Evolutionary conservation across 2,329 filamentous ascomycete genomes (phyloP), one percentile per base, ranked within the genome.

Genomic region (Colletotrichum phormii): DNA sequence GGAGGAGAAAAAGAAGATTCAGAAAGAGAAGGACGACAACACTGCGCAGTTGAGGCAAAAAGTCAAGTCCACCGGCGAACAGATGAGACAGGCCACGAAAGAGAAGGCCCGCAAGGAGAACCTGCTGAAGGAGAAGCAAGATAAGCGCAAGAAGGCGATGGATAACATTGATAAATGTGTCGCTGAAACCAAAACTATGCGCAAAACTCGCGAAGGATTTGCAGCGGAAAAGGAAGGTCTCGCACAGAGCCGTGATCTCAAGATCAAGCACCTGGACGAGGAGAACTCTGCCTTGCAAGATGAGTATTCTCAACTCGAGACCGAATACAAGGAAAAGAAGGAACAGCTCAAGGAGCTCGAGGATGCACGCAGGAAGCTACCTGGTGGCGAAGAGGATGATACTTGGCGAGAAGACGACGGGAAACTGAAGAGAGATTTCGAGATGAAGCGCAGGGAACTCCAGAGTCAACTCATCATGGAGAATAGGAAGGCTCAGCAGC

Each of bases 1-100:
- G 72, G 94, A 97, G 76, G 89, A 92, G 63, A 91, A 98, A 80
- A 92, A 89, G 77, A 92, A 92, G 74, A 88, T 92, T 24, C 87
- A 97, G 66, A 97, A 94, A 80, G 94, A 97, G 79, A 98, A 97
- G 81, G 96, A 98, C 75, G 95, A 97, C 78, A 93, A 92, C 63
- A 98, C 95, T 61, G 92, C 94, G 57, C 95, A 95, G 79, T 84
- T 98, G 66, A 94, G 93, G 78, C 93, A 93, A 74, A 92, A 96
- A 79, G 92, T 97, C 65, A 92, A 94, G 64, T 90, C 90, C 58
- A 90, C 95, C 6, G 95, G 97, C 81, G 91, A 94, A 65, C 88
- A 94, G 75, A 98, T 97, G 85, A 91, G 95, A 60, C 89, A 91
- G 5, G 93, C 94, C 1, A 93, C 97, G 79, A 94, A 93, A 75